A percentile compares a stretch with the other conserved stretches of the same genome.
Conservation (phyloP, 176 grass and related monocot genomes). For the Aegilops tauschii region DNA sequence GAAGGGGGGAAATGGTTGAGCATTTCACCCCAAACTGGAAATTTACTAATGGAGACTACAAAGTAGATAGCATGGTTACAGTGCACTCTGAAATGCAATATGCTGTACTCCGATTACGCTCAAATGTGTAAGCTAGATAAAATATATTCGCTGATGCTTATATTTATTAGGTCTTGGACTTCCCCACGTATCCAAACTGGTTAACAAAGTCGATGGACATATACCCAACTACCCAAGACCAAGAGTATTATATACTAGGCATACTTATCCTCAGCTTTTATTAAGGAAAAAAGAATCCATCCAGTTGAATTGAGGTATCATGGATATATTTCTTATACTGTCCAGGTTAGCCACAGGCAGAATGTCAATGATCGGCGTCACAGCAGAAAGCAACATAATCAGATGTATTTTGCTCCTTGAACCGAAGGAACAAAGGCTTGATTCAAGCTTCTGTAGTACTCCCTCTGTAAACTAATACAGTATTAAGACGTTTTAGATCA, state of each 20-base stretch:
- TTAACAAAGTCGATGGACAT: constrained; percentile 21
- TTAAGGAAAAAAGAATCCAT: constrained; percentile 26
- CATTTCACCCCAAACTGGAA: not conserved
- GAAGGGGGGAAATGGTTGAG: constrained; percentile 22
- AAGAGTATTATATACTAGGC: not conserved
- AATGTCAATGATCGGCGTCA: constrained; percentile 29
- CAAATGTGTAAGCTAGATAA: not conserved
- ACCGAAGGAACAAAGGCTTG: not conserved
- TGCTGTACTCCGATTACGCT: not conserved
- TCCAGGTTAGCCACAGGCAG: constrained; percentile 10
- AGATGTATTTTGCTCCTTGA: constrained; percentile 10
- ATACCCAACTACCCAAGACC: not conserved
- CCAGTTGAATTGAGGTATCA: constrained; percentile 33
- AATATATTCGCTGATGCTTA: not conserved
- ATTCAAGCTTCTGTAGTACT: not conserved
- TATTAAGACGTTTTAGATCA: too few relatives aligned
- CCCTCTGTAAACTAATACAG: too few relatives aligned
- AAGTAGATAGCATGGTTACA: not conserved
- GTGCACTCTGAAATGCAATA: not conserved
- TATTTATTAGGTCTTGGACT: not conserved
- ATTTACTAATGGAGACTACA: not conserved
- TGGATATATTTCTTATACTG: constrained; percentile 22
- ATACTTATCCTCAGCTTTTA: constrained; percentile 13
- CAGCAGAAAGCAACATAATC: constrained; percentile 5
- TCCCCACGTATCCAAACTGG: not conserved